Percentiles rank a stretch among this genome's conserved stretches.
phyloP scores from a whole-genome alignment of 2,329 filamentous ascomycete genomes.

The Chaetomiaceae sp. region DNA sequence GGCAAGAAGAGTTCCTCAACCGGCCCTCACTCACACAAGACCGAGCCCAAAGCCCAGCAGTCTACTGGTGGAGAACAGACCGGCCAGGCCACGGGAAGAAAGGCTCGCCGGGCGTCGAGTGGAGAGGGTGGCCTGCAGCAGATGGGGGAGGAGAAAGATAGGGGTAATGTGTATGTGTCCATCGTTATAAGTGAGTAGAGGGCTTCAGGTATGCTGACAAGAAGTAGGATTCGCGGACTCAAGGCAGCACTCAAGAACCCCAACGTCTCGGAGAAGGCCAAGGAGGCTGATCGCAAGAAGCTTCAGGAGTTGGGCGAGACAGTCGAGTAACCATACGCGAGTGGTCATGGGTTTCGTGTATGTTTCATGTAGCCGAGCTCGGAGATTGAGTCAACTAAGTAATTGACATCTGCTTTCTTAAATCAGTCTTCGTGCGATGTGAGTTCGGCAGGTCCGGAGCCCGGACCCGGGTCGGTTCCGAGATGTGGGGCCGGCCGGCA shows the following conservation, averaged over 20 bases:
- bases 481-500: no score
- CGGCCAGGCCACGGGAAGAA: slow-evolving; percentile 3
- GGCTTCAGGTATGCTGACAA: neutral
- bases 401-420: neutral
- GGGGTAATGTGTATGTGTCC: slow-evolving; percentile 23
- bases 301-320: slow-evolving; percentile 23
- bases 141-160: slow-evolving; percentile 22
- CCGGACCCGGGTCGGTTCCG: no score
- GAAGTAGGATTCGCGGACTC: slow-evolving; percentile 23
- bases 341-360: neutral
- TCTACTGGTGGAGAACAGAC: neutral
- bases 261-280: slow-evolving; percentile 26
- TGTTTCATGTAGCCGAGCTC: neutral
- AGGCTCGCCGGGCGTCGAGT: slow-evolving; percentile 15
- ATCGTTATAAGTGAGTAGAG: neutral
- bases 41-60: neutral
- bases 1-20: slow-evolving; percentile 13
- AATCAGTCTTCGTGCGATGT: no score
- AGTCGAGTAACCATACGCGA: slow-evolving; percentile 8
- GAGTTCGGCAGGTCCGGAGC: neutral
- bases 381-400: neutral
- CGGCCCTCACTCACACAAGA: slow-evolving; percentile 1
- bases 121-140: slow-evolving; percentile 4
- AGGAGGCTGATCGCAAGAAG: slow-evolving; percentile 26
- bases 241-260: slow-evolving; percentile 27